These are phyloP conservation scores for Datura wrightii DNA, from an alignment of 257 asterid genomes.

Conservation along the genomic window DNA sequence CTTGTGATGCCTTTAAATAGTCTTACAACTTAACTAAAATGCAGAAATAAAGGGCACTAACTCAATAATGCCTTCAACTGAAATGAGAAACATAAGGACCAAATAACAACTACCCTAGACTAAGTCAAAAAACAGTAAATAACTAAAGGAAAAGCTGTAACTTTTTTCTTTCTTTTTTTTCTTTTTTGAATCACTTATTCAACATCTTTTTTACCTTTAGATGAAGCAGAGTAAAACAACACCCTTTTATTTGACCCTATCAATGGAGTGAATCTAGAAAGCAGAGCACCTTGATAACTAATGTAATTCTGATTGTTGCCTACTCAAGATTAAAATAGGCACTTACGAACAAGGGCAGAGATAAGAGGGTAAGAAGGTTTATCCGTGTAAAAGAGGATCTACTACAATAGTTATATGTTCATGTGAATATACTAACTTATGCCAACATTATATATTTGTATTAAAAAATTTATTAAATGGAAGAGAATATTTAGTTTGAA, in stretches of 20 bases:
- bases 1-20: too few relatives aligned
- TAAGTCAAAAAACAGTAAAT: too few relatives aligned
- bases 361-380: not conserved
- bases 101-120: too few relatives aligned
- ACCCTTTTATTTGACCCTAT: not conserved
- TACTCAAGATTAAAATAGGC: not conserved
- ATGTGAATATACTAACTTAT: not conserved
- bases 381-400: not conserved
- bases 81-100: too few relatives aligned
- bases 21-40: too few relatives aligned
- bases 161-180: too few relatives aligned
- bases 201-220: not conserved
- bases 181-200: too few relatives aligned
- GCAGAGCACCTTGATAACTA: not conserved
- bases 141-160: too few relatives aligned
- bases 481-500: not conserved
- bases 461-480: not conserved
- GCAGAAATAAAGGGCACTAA: too few relatives aligned
- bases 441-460: not conserved
- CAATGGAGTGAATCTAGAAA: not conserved
- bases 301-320: not conserved
- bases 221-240: not conserved
- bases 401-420: not conserved
- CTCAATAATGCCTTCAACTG: too few relatives aligned
- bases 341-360: not conserved